phyloP scores from a whole-genome alignment of 2,329 filamentous ascomycete species.

The Periconia digitata region DNA sequence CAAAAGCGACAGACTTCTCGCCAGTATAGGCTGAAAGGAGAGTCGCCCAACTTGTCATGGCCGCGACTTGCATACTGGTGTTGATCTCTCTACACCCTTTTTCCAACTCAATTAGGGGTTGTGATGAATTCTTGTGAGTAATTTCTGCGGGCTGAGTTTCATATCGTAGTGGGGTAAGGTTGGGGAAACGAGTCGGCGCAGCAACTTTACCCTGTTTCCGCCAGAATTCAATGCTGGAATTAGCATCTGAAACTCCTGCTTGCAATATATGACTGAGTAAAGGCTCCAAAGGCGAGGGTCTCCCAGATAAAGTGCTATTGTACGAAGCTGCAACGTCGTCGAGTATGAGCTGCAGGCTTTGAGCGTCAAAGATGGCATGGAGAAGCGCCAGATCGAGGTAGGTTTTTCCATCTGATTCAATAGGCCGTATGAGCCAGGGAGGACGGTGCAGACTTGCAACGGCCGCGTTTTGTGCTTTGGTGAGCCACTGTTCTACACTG shows the following conservation, averaged over 20 bases:
- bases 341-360: slow-evolving; percentile 68
- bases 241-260: slow-evolving; percentile 31
- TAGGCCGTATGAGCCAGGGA: slow-evolving; percentile 64
- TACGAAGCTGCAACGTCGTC: slow-evolving; percentile 56
- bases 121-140: slow-evolving; percentile 40
- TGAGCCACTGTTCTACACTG: slow-evolving; percentile 25
- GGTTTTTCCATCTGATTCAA: slow-evolving; percentile 23
- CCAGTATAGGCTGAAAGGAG: slow-evolving; percentile 76
- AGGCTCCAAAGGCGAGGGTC: slow-evolving; percentile 42
- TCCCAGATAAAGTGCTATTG: slow-evolving; percentile 21
- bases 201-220: slow-evolving; percentile 53
- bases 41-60: slow-evolving; percentile 77
- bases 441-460: slow-evolving; percentile 54
- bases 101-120: slow-evolving; percentile 55
- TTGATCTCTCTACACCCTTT: slow-evolving; percentile 57
- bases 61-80: slow-evolving; percentile 74
- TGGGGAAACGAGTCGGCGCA: slow-evolving; percentile 72
- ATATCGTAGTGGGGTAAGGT: slow-evolving; percentile 65
- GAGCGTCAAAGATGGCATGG: slow-evolving; percentile 85
- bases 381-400: slow-evolving; percentile 62
- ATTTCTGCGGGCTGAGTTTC: slow-evolving; percentile 39
- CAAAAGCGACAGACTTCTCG: slow-evolving; percentile 73
- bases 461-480: slow-evolving; percentile 29
- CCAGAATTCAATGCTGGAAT: slow-evolving; percentile 62
- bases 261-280: slow-evolving; percentile 51